Evolutionary conservation across 345 rosid species (phyloP), one percentile per base, ranked within the genome.

Genomic region (Populus euphratica): DNA sequence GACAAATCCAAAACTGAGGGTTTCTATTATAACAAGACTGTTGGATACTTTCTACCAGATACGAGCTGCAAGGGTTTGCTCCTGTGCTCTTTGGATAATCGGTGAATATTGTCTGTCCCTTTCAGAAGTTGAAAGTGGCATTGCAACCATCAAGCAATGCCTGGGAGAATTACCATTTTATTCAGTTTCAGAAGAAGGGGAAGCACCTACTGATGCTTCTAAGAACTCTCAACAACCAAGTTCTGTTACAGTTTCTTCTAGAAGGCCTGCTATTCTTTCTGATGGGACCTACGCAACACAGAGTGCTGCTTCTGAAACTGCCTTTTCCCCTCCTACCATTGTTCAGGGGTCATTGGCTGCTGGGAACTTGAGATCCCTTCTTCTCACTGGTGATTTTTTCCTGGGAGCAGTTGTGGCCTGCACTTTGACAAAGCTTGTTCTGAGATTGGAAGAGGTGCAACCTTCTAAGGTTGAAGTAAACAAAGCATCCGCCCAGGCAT

Each of bases 321-420:
- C 93, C 75, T 89, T 93, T 74, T 87, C 96, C 21, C 85, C 93
- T 63, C 94, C 98, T n/a, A 85, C 89, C 2, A 52, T 91, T 79
- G 92, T 91, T 80, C 98, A 93, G 72, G 96, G 96, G 61, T 86
- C 94, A 79, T 52, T 88, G 79, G 68, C 90, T 73, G 84, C 94
- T 79, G 96, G 91, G 36, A 93, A 96, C 81, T 84, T 96, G 85
- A 88, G 99, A 84, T 93, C 97, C 44, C 92, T 93, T 84, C 88
- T 96, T 56, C 93, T 96, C 62, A 88, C 92, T 31, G 99, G 99
- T 35, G 99, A 96, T 76, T 96, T 96, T 83, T 96, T 93, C 91
- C 96, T 96, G 8, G 99, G 96, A 80, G 93, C 99, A n/a, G 96
- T 96, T 81, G 97, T 96, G 74, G 92, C 94, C 18, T 92, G 98